phyloP scores from a whole-genome alignment of 805 yeast genomes.

The Wickerhamomyces chaumierensis region DNA sequence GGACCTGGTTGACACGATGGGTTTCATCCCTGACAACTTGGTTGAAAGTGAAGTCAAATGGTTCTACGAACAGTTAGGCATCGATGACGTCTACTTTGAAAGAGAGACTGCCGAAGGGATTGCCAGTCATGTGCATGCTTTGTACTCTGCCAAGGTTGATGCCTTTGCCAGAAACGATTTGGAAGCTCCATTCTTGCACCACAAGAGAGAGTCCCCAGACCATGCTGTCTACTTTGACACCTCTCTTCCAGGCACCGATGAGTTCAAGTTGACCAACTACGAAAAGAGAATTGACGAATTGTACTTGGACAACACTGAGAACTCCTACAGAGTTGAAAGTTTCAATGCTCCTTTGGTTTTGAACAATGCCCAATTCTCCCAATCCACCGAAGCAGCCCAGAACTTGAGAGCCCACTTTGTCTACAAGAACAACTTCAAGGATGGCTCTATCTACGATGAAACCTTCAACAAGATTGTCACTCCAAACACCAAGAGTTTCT shows the following conservation, averaged over 20 bases:
- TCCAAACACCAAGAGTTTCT: slow-evolving; percentile 65
- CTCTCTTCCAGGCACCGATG: slow-evolving; percentile 35
- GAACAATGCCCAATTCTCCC: slow-evolving; percentile 22
- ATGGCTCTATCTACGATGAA: slow-evolving; percentile 56
- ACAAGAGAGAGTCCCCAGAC: slow-evolving; percentile 67
- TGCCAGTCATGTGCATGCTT: slow-evolving; percentile 74
- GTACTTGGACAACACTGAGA: slow-evolving; percentile 49
- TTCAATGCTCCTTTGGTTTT: slow-evolving; percentile 52
- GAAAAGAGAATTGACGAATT: slow-evolving; percentile 74
- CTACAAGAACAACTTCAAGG: slow-evolving; percentile 53
- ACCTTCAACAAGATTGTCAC: slow-evolving; percentile 73
- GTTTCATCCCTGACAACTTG: slow-evolving; percentile 79
- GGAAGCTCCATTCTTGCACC: slow-evolving; percentile 53
- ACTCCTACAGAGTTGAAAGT: slow-evolving; percentile 63
- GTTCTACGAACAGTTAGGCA: slow-evolving; percentile 82
- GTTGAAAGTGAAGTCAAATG: slow-evolving; percentile 81
- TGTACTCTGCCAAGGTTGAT: slow-evolving; percentile 87
- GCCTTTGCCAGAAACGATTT: slow-evolving; percentile 60
- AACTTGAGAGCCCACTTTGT: slow-evolving; percentile 69
- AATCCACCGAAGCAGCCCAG: slow-evolving; percentile 21
- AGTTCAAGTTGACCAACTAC: slow-evolving; percentile 35
- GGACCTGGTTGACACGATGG: slow-evolving; percentile 69
- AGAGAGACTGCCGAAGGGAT: slow-evolving; percentile 73
- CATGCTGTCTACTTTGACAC: slow-evolving; percentile 91
- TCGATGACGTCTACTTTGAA: slow-evolving; percentile 87